Evolutionary conservation across 306 rosid species (phyloP), one percentile per base, ranked within the genome.

Genomic region (Acmispon strigosus): DNA sequence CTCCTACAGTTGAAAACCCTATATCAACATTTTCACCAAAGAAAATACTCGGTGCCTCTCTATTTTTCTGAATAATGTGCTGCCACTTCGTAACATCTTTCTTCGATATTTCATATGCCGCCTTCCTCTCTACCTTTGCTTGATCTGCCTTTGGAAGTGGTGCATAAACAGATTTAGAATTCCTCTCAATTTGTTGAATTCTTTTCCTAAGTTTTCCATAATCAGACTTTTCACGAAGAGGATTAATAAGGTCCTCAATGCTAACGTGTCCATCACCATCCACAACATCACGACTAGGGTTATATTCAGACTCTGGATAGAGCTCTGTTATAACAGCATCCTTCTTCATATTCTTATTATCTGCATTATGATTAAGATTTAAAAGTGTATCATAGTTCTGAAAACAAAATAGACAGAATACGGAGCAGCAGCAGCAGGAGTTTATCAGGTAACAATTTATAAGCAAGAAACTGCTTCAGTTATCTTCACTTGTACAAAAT

Each of bases 301-400:
- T 90, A 78, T 81, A 87, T 78, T 94, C 98, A 1, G 96, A 89
- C 80, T 90, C 97, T 0, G 93, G 96, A 87, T 90, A 87, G 29
- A 81, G 90, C 82, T 90, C 96, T 5, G 91, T 72, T 67, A 84
- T 51, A 39, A 84, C 82, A 77, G 51, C 73, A 66, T 76, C 27
- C 50, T 61, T 82, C n/a, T 41, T 86, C 77, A 66, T 84, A 74
- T 84, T 86, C 82, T 73, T 84, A 65, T 81, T 86, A 70, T 83
- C 96, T 89, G 78, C 50, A 62, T 36, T 9, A 17, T 7, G 2
- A 44, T 66, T 39, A 75, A 52, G 29, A 50, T 41, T 13, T 48
- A 36, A 63, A 71, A 20, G 32, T 44, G 52, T 7, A 54, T 66
- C 20, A 60, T 11, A 22, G 7, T 48, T 54, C 13, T 13, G 32